A percentile compares a stretch with the other conserved stretches of the same genome.
Conservation (phyloP, 148 eudicot genomes). For the Camellia sinensis region DNA sequence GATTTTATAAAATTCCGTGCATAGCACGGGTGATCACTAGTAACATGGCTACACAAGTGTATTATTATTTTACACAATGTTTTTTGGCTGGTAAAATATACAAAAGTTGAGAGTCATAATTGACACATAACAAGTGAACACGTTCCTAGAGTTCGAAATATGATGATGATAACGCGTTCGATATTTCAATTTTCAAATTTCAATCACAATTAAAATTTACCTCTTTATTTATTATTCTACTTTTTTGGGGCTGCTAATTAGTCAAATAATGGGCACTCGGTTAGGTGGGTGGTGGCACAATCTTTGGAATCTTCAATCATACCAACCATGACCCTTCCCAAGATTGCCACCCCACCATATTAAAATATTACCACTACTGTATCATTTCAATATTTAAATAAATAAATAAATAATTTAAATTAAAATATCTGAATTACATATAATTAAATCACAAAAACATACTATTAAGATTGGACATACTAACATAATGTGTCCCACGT, state of each 20-base stretch:
- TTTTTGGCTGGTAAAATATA: not conserved
- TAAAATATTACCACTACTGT: not conserved
- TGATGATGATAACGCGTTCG: not conserved
- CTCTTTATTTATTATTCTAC: not conserved
- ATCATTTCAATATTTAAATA: not conserved
- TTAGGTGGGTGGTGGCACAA: not conserved
- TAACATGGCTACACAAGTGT: too few species aligned
- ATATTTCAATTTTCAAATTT: not conserved
- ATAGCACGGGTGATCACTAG: too few species aligned
- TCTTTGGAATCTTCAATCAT: slow-evolving; percentile 2
- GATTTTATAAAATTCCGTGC: too few species aligned
- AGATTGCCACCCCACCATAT: not conserved
- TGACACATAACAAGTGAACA: not conserved
- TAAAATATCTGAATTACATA: too few species aligned
- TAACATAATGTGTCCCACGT: too few species aligned
- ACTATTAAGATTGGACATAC: too few species aligned
- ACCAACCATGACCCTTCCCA: slow-evolving; percentile 5
- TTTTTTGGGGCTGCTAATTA: too few species aligned
- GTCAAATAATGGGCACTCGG: not conserved
- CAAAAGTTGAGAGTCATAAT: not conserved
- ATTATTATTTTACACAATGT: too few species aligned
- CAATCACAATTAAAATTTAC: too few species aligned
- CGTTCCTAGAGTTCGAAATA: not conserved
- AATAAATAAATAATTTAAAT: too few species aligned
- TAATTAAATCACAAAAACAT: too few species aligned